phyloP scores from a whole-genome alignment of 768 basidiomycete species.

The Porphyrellus cyaneotinctus region DNA sequence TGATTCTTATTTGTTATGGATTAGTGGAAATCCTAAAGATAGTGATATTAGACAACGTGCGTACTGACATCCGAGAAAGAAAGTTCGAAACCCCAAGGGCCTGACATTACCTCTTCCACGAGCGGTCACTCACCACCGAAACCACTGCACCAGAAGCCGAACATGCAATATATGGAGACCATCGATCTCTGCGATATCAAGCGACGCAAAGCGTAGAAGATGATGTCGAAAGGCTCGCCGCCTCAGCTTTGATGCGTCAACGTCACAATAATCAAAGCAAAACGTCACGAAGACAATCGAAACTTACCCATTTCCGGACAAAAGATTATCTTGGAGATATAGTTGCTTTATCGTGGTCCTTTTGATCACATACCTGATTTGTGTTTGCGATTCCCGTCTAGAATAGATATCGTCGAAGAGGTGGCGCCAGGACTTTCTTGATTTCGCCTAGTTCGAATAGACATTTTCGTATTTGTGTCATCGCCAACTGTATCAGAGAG shows the following conservation, averaged over 20 bases:
- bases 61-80: not conserved
- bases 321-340: not conserved
- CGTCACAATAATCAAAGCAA: not conserved
- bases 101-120: not conserved
- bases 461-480: not conserved
- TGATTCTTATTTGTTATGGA: not conserved
- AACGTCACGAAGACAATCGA: not conserved
- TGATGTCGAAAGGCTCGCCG: constrained; percentile 13
- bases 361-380: not conserved
- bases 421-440: too few species aligned
- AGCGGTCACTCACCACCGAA: not conserved
- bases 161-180: not conserved
- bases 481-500: not conserved
- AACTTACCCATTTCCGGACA: too few species aligned
- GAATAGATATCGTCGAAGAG: not conserved
- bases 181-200: not conserved
- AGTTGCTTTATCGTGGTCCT: not conserved
- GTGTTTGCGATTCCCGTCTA: not conserved
- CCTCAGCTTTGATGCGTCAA: constrained; percentile 7
- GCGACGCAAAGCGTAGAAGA: constrained; percentile 8
- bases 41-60: not conserved
- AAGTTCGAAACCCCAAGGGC: not conserved
- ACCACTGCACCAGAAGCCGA: not conserved
- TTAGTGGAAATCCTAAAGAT: not conserved
- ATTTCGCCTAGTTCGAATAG: too few species aligned